phyloP scores from a whole-genome alignment of 163 green algal genomes.

The Coccomyxa subellipsoidea region DNA sequence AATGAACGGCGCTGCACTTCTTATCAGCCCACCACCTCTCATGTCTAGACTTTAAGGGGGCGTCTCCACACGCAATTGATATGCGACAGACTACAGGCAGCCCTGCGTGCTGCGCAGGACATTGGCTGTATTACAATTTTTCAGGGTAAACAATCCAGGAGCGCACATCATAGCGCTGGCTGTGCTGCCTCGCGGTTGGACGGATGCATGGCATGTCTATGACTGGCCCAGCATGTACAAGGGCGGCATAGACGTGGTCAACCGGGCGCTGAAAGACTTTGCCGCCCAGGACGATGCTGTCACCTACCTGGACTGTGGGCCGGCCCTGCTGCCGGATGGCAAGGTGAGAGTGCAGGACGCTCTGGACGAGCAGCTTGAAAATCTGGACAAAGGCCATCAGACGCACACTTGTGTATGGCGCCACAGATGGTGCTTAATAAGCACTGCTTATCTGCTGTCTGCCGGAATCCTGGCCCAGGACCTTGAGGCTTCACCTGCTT shows the following conservation, averaged over 20 bases:
- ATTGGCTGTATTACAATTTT: constrained; percentile 12
- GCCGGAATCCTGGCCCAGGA: no score
- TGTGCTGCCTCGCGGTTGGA: constrained; percentile 30
- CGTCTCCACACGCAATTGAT: no score
- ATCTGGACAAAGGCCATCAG: not conserved
- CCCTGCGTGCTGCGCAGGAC: constrained; percentile 35
- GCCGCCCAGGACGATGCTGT: constrained; percentile 9
- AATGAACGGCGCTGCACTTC: not conserved
- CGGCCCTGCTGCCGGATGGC: not conserved
- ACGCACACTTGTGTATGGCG: not conserved
- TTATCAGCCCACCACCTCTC: not conserved
- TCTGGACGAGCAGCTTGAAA: not conserved
- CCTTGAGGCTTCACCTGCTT: not conserved
- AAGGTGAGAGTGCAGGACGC: constrained; percentile 6
- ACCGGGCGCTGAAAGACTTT: not conserved
- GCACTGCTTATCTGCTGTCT: no score
- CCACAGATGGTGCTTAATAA: no score
- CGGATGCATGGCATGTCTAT: not conserved
- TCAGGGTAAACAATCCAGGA: constrained; percentile 18
- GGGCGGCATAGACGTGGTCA: constrained; percentile 4
- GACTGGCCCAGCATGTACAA: constrained; percentile 31
- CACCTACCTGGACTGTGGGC: constrained; percentile 32
- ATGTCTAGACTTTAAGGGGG: not conserved
- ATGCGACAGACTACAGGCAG: no score
- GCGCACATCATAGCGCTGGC: constrained; percentile 33